phyloP scores from a whole-genome alignment of 768 basidiomycete genomes.

The Agaricus blazei region DNA sequence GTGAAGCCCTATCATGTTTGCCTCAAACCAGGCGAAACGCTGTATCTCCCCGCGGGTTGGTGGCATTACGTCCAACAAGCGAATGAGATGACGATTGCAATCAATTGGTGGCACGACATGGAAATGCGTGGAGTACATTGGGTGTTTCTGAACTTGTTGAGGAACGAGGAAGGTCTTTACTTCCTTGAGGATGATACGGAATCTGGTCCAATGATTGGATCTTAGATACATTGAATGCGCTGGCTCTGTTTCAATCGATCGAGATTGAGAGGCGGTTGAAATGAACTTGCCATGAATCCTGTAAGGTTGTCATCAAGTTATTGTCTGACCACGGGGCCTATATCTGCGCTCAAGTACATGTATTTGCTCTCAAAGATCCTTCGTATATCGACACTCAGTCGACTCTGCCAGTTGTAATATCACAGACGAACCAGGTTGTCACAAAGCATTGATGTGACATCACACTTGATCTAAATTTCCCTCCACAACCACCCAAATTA shows the following conservation, averaged over 20 bases:
- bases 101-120: conserved; percentile 91
- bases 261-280: not conserved
- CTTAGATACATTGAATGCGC: not conserved
- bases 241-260: not conserved
- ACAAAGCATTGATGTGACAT: conserved; percentile 8
- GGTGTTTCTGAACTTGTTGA: conserved; percentile 61
- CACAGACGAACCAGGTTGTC: too few relatives aligned
- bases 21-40: conserved; percentile 65
- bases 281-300: too few relatives aligned
- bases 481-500: not conserved
- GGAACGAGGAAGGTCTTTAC: conserved; percentile 25
- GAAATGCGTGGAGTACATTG: conserved; percentile 69
- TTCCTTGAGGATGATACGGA: conserved; percentile 21
- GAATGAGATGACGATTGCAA: conserved; percentile 54
- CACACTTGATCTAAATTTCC: conserved; percentile 12
- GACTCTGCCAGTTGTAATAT: too few relatives aligned
- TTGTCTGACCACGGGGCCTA: too few relatives aligned
- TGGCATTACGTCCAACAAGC: conserved; percentile 87
- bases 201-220: not conserved
- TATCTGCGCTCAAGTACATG: too few relatives aligned
- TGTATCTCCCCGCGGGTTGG: conserved; percentile 93
- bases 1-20: conserved; percentile 65
- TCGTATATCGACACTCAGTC: too few relatives aligned
- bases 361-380: too few relatives aligned
- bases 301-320: too few relatives aligned